Evolutionary conservation across 192 early-diverging fungal species (phyloP), one percentile per base, ranked within the genome.

Genomic region (Entomortierella parvispora): DNA sequence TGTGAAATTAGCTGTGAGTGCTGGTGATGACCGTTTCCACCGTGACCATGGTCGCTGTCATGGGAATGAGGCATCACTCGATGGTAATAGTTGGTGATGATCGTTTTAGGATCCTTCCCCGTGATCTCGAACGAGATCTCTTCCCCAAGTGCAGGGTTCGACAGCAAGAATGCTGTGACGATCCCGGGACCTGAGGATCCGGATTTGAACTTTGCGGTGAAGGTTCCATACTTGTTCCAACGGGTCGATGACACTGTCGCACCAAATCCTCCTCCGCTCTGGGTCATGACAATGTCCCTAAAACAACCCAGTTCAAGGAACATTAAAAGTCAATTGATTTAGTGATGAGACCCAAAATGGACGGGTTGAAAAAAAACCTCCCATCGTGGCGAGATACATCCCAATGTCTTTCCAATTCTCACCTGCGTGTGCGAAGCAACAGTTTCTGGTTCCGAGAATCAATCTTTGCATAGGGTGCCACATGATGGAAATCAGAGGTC

Each of bases 61-160:
- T 25, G 29, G 43, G 26, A 11, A 4, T 25, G 12, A 20, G 84
- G 68, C 31, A n/a, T n/a, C n/a, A 84, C 63, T 42, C 85, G 80
- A 62, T 79, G 84, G 65, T 86, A 91, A 54, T 84, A 91, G 67
- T 89, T 91, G 58, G 87, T 85, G 48, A 88, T 84, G 20, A 89
- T 88, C 15, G 82, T 71, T n/a, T 62, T 49, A n/a, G 60, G 60
- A 40, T 88, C 79, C 15, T 60, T 57, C 26, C 90, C 90, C 23
- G 88, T 87, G 57, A 84, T 83, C 72, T 91, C 90, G 49, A 85
- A 89, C 54, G 89, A 88, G 28, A 91, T 87, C 44, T 91, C 88
- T 53, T 91, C 90, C 40, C 87, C 87, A 9, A 80, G 29, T n/a
- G 81, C 82, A 8, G 72, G 72, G 68, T 88, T 84, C 2, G 83